Evolutionary conservation across 2,329 filamentous ascomycete genomes (phyloP).

Genomic region (Metarhizium guizhouense): DNA sequence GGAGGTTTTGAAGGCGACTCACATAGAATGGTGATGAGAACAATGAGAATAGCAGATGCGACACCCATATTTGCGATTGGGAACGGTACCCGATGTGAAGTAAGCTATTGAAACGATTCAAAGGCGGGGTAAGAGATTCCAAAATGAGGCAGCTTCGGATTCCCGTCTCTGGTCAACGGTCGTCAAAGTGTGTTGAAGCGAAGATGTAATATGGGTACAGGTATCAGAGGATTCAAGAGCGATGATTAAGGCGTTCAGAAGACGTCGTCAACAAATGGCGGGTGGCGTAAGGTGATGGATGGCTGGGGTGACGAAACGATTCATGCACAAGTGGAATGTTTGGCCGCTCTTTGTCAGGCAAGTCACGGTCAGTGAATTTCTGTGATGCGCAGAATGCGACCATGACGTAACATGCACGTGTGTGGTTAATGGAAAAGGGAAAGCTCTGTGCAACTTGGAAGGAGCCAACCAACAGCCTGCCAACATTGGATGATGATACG

Average conservation of each 20-base stretch:
- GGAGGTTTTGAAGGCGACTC: slow-evolving; percentile 14
- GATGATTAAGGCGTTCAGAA: neutral
- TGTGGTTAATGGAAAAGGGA: neutral
- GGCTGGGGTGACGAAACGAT: slow-evolving; percentile 3
- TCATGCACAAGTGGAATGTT: neutral
- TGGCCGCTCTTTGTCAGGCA: neutral
- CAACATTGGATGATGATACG: neutral
- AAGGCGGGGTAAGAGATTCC: neutral
- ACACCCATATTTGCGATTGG: slow-evolving; percentile 35
- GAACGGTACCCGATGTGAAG: neutral
- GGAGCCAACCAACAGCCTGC: neutral
- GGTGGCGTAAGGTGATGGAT: slow-evolving; percentile 11
- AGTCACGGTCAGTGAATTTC: neutral
- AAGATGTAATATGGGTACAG: neutral
- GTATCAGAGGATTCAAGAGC: neutral
- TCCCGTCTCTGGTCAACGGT: neutral
- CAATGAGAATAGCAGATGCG: slow-evolving; percentile 37
- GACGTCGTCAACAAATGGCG: neutral
- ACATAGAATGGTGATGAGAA: slow-evolving; percentile 46
- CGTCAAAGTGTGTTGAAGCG: neutral
- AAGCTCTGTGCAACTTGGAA: neutral
- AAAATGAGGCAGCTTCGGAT: neutral
- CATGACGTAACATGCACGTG: neutral
- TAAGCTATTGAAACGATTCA: neutral
- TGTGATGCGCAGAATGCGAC: neutral